Base-by-base conservation (phyloP, 192 early-diverging fungal species). In the Podila epigama region DNA sequence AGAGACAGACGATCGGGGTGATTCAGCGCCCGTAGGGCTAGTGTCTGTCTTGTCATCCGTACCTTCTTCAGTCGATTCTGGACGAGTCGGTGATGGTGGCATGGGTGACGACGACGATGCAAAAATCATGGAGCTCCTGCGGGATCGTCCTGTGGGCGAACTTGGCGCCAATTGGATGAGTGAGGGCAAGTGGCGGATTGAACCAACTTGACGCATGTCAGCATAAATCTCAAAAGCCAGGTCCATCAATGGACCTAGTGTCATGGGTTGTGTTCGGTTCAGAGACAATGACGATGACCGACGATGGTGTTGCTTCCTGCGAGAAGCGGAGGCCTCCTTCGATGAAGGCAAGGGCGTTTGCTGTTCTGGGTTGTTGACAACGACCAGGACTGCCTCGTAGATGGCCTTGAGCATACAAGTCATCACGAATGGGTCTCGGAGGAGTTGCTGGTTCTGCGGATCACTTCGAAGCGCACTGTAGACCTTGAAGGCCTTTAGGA, bases 181-280 rank as follows among this genome's bases (percentile, higher is more conserved):
- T 0, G 65, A 51, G 1, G 73, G 66, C 11, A 77, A 34, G 41
- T 77, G 73, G 5, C 73, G 73, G 29, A 77, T 77, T 2, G 73
- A 48, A 15, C 73, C 66, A 3, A 77, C 56, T 12, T 77, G 61
- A 4, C 73, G 60, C 65, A 77, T 58, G 12, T 77, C 73, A 0
- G 73, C 60, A 44, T 68, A 77, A 27, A 77, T 68, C 33, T 77
- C 73, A 53, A 77, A 77, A 16, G 73, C 73, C 13, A 77, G 28
- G 15, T 77, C 73, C 44, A 77, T 59, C 54, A 77, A 42, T 29
- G 73, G 66, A 11, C 66, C 73, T 3, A 77, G 29, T 20, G 73
- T 77, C 55, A 77, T 64, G n/a, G 73, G 73, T 29, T 77, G 73
- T 6, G 54, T 13, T 18, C 56, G 60, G 51, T 77, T 77, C 61